phyloP scores from a whole-genome alignment of 768 basidiomycete genomes.

The Hypholoma fasciculare region DNA sequence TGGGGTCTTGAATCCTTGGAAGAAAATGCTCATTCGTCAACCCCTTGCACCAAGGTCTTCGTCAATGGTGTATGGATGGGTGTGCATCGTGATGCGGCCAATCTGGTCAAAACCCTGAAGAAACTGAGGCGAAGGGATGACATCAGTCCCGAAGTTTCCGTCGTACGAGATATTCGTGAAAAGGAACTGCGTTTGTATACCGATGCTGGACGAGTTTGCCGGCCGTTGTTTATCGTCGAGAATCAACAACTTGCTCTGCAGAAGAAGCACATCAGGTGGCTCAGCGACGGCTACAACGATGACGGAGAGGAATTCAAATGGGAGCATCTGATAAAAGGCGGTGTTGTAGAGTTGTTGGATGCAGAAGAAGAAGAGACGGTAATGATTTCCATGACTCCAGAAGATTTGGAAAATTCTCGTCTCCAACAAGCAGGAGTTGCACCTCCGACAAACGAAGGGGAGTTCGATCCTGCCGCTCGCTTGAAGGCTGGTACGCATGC shows the following conservation, averaged over 20 bases:
- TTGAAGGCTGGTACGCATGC: constrained; percentile 83
- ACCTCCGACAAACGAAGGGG: constrained; percentile 58
- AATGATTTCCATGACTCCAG: constrained; percentile 99
- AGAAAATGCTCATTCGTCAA: constrained; percentile 85
- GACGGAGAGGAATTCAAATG: constrained; percentile 75
- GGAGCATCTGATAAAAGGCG: constrained; percentile 82
- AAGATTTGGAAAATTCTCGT: constrained; percentile 88
- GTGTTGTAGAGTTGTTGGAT: constrained; percentile 92
- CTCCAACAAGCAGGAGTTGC: constrained; percentile 61
- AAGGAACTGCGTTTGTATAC: constrained; percentile 93
- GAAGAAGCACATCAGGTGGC: constrained; percentile 81
- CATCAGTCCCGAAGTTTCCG: constrained; percentile 93
- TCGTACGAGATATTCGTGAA: constrained; percentile 97
- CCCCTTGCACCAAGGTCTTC: constrained; percentile 93
- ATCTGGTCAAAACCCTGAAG: constrained; percentile 91
- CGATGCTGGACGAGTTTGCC: constrained; percentile 95
- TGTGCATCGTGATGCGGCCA: constrained; percentile 92
- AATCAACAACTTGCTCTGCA: constrained; percentile 82
- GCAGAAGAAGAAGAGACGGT: constrained; percentile 99
- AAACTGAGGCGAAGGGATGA: constrained; percentile 92
- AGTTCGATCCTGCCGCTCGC: constrained; percentile 86
- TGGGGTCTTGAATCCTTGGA: constrained; percentile 97
- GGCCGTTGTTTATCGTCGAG: constrained; percentile 96
- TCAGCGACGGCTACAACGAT: constrained; percentile 58
- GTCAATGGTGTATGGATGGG: constrained; percentile 99